These are phyloP conservation scores for Claviceps sp. DNA, from an alignment of 2,329 filamentous ascomycete species.

Conservation along the genomic window DNA sequence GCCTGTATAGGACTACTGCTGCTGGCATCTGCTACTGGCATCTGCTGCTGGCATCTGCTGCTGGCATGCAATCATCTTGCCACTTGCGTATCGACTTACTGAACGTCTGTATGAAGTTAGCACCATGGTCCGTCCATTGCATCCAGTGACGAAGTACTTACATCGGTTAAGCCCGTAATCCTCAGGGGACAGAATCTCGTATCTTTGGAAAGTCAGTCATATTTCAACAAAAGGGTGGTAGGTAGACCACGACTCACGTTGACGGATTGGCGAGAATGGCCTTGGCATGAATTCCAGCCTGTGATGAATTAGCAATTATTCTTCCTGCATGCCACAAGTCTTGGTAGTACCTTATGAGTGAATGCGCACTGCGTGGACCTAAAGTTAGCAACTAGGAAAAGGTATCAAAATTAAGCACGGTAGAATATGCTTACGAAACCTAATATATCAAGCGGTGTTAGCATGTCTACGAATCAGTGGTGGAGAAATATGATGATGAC, in stretches of 20 bases:
- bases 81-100: background rate
- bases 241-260: background rate
- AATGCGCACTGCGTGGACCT: background rate
- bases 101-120: conserved; percentile 1
- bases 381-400: background rate
- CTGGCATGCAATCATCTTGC: background rate
- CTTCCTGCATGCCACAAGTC: background rate
- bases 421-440: background rate
- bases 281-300: conserved; percentile 23
- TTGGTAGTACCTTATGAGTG: conserved; percentile 1
- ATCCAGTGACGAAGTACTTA: background rate
- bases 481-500: background rate
- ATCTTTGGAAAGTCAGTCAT: conserved; percentile 34
- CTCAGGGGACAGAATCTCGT: conserved; percentile 79
- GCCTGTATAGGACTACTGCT: background rate
- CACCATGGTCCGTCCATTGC: background rate
- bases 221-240: too few relatives aligned
- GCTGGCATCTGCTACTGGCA: background rate
- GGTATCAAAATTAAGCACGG: rapidly evolving
- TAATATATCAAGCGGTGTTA: background rate
- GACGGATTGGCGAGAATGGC: conserved; percentile 7
- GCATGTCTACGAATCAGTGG: background rate
- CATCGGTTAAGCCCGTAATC: conserved; percentile 28
- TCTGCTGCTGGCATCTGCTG: background rate
- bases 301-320: background rate